phyloP scores from a whole-genome alignment of 257 asterid genomes.

The Phtheirospermum japonicum region DNA sequence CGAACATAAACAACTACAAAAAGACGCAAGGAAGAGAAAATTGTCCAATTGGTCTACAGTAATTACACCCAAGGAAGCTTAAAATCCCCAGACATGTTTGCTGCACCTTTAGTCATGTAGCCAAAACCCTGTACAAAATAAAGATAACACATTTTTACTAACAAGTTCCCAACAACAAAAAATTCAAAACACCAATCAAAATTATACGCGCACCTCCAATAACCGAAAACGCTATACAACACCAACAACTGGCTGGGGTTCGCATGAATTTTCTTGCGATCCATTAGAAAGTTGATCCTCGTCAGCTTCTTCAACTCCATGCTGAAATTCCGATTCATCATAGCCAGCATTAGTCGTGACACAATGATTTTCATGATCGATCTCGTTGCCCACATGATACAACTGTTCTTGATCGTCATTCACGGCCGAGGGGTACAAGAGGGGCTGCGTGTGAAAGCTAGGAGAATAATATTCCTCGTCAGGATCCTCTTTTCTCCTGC shows the following conservation, averaged over 20 bases:
- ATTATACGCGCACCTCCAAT: neutral
- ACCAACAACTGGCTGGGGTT: slow-evolving; percentile 33
- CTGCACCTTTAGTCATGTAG: neutral
- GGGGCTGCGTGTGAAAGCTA: slow-evolving; percentile 37
- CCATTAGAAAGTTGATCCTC: slow-evolving; percentile 51
- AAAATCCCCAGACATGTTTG: neutral
- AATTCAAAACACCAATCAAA: neutral
- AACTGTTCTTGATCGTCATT: slow-evolving; percentile 35
- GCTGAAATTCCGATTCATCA: slow-evolving; percentile 38
- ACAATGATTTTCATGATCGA: slow-evolving; percentile 35
- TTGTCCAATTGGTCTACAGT: neutral
- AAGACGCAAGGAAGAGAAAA: neutral
- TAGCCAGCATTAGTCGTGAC: slow-evolving; percentile 9
- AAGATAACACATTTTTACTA: neutral
- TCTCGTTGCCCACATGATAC: slow-evolving; percentile 39
- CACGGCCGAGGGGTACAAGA: slow-evolving; percentile 34
- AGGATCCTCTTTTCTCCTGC: slow-evolving; percentile 67
- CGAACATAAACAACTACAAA: neutral
- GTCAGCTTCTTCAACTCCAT: slow-evolving; percentile 37
- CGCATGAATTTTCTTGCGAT: slow-evolving; percentile 37
- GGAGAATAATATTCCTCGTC: slow-evolving; percentile 48
- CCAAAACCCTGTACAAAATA: neutral
- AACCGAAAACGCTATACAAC: slow-evolving; percentile 30
- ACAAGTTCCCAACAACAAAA: neutral
- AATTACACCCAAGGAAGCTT: neutral